Percentiles rank a stretch among this genome's conserved stretches.
phyloP scores from a whole-genome alignment of 805 yeast species.

The Grigorovia jiainica region DNA sequence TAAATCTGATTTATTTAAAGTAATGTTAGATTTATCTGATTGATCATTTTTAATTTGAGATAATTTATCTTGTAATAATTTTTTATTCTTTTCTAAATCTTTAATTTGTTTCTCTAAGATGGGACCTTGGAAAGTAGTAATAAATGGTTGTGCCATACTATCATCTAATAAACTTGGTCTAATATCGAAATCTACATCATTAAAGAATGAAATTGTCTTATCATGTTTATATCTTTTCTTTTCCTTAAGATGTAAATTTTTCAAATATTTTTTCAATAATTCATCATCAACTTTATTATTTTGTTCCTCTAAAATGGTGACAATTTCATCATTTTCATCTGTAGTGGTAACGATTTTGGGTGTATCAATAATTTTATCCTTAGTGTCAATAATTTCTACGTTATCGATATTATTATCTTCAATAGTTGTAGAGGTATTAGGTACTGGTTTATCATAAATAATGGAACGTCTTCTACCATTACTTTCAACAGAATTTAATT shows the following conservation, averaged over 20 bases:
- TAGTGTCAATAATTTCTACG: not conserved
- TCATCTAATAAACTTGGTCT: conserved; percentile 46
- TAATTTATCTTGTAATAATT: not conserved
- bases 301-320: not conserved
- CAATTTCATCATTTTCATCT: not conserved
- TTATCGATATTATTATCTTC: too few relatives aligned
- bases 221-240: conserved; percentile 7
- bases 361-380: not conserved
- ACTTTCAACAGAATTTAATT: conserved; percentile 15
- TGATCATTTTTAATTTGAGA: conserved; percentile 2
- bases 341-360: not conserved
- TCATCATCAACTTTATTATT: conserved; percentile 2
- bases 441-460: conserved; percentile 8
- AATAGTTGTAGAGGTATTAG: not conserved
- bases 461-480: conserved; percentile 10
- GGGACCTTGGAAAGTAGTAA: conserved; percentile 25
- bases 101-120: conserved; percentile 20
- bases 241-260: conserved; percentile 7
- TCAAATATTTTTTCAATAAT: conserved; percentile 7
- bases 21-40: not conserved
- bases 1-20: conserved; percentile 1
- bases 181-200: conserved; percentile 40
- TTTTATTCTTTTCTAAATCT: conserved; percentile 9
- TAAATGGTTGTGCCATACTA: conserved; percentile 25
- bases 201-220: conserved; percentile 38